Evolutionary conservation across 78 protist genomes (phyloP).

Genomic region (Dictyostelium capitatum): DNA sequence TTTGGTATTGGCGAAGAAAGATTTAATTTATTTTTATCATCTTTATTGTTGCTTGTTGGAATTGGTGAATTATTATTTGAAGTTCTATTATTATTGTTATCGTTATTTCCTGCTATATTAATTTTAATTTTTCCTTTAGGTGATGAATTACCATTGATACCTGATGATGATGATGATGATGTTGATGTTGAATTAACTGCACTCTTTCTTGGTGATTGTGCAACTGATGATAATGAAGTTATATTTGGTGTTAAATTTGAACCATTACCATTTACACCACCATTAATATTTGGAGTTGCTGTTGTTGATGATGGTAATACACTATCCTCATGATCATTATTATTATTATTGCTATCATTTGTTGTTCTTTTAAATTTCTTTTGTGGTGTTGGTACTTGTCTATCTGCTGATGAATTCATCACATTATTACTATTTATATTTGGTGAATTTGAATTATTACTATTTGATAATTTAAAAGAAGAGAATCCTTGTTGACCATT

Average conservation of each 20-base stretch:
- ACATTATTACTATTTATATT: background rate
- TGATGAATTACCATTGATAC: conserved; percentile 8
- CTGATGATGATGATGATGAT: background rate
- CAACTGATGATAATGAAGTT: conserved; percentile 43
- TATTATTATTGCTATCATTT: background rate
- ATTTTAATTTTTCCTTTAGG: conserved; percentile 65
- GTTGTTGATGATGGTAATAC: conserved; percentile 2
- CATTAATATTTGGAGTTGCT: background rate
- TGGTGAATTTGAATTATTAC: conserved; percentile 20
- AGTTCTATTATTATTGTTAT: background rate
- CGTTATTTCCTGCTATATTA: conserved; percentile 46
- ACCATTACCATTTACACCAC: background rate
- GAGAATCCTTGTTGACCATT: conserved; percentile 14
- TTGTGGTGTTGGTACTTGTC: conserved; percentile 76
- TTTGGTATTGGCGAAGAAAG: background rate
- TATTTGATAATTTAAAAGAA: conserved; percentile 32
- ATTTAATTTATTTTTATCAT: background rate
- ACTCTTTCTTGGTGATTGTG: conserved; percentile 33
- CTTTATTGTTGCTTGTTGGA: conserved; percentile 27
- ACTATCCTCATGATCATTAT: background rate
- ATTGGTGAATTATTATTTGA: conserved; percentile 41
- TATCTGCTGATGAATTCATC: conserved; percentile 15
- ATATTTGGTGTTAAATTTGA: conserved; percentile 38
- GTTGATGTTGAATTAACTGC: no score
- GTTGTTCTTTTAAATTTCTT: conserved; percentile 27